Evolutionary conservation across 1,284 basidiomycete genomes (phyloP).

Genomic region (Coriolopsis trogii): DNA sequence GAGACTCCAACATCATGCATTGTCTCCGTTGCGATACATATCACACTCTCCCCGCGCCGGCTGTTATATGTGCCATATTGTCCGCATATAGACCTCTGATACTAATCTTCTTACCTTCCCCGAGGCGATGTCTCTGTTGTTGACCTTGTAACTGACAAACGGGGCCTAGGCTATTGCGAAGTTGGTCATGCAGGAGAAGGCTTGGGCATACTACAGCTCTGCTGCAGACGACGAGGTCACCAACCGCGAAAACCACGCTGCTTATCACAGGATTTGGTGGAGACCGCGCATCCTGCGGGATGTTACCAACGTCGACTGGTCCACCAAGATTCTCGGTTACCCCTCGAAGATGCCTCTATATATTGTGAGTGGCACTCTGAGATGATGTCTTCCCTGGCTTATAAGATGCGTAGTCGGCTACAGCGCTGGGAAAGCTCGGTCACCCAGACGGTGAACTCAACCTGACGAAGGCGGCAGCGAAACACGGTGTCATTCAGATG

Average conservation of each 20-base stretch:
- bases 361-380: conserved; percentile 38
- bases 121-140: too few relatives aligned
- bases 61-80: too few relatives aligned
- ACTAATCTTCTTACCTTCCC: too few relatives aligned
- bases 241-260: conserved; percentile 84
- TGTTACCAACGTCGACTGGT: conserved; percentile 82
- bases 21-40: too few relatives aligned
- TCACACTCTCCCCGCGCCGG: too few relatives aligned
- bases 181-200: conserved; percentile 74
- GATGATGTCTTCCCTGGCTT: not conserved
- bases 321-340: conserved; percentile 78
- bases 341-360: conserved; percentile 82
- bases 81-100: too few relatives aligned
- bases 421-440: conserved; percentile 88
- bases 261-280: conserved; percentile 95
- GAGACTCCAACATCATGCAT: too few relatives aligned
- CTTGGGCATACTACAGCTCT: conserved; percentile 90
- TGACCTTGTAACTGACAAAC: not conserved
- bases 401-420: conserved; percentile 56
- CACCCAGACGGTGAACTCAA: conserved; percentile 93
- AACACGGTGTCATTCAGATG: conserved; percentile 87
- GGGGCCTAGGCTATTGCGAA: conserved; percentile 66
- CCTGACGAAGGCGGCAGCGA: conserved; percentile 83
- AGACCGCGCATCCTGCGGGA: conserved; percentile 86
- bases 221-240: conserved; percentile 91